Base-by-base conservation (phyloP, 768 basidiomycete species). In the Boletus coccyginus region DNA sequence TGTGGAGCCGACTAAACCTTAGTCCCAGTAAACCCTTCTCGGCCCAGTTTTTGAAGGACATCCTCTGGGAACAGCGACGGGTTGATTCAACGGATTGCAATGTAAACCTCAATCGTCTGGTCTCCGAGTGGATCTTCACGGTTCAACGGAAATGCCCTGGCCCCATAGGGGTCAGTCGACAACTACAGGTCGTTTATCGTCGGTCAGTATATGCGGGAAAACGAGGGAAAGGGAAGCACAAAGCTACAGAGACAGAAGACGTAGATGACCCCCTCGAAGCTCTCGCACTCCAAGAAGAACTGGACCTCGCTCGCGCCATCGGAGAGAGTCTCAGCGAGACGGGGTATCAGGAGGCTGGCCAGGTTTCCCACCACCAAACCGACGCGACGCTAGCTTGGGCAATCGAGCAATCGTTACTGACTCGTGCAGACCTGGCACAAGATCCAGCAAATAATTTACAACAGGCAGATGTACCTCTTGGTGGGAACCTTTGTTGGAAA, bases 1-100 rank as follows among this genome's bases (percentile, higher is more conserved):
- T 92, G 11, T 91, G 87, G 85, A 60, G 56, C 14, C 72, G 69
- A 27, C 63, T 85, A 1, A 66, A 70, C 2, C 60, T 87, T 14
- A 60, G 84, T 53, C 73, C 82, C 0, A 62, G 60, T 0, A 69
- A 65, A 46, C 60, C 69, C 0, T 81, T 90, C 59, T 87, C 87
- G 0, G 63, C 67, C 0, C 55, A 40, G 6, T 90, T 90, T 64
- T 56, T 85, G 14, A 50, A 61, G 31, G 70, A 68, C 36, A 38
- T 68, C 49, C 24, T 17, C 9, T 68, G 62, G 70, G 43, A 56
- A 32, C 44, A 46, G 39, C 59, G 62, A 50, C 56, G 50, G n/a
- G 6, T 48, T 60, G 57, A 59, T 66, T n/a, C 62, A n/a, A 31
- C 44, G 8, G 62, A 67, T 31, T 16, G 47, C 44, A 35, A 50